Conservation (phyloP, 1,284 basidiomycete species). For the Trichosporon inkin region DNA sequence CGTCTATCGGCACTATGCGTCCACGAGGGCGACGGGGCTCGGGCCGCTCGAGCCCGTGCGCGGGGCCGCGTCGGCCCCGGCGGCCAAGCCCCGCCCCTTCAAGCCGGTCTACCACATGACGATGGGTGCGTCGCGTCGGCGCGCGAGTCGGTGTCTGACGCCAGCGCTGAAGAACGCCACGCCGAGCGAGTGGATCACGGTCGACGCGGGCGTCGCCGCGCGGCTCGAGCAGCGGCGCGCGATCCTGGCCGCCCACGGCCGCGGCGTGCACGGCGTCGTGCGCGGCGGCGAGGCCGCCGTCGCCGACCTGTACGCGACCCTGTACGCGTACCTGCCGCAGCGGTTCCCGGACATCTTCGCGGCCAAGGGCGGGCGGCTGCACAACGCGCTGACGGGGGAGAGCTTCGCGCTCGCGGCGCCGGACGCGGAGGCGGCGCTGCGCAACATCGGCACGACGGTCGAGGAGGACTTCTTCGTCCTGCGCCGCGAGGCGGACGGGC, state of each 20-base stretch:
- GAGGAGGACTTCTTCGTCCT: slow-evolving; percentile 23
- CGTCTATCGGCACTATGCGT: background rate
- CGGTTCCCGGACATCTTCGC: slow-evolving; percentile 17
- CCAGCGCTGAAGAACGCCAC: slow-evolving; percentile 13
- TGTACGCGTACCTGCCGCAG: slow-evolving; percentile 10
- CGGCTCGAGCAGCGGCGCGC: slow-evolving; percentile 11
- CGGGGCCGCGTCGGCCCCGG: background rate
- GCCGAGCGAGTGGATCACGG: slow-evolving; percentile 16
- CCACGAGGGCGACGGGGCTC: background rate
- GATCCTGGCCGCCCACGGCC: background rate
- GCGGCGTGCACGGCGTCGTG: slow-evolving; percentile 15
- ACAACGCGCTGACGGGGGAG: slow-evolving; percentile 13
- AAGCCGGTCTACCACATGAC: slow-evolving; percentile 25
- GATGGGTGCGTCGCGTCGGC: slow-evolving; percentile 11
- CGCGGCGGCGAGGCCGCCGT: slow-evolving; percentile 15
- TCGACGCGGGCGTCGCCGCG: slow-evolving; percentile 13
- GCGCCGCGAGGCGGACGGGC: background rate
- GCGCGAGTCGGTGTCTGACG: background rate
- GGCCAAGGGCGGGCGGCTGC: background rate
- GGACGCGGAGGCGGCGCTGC: slow-evolving; percentile 3
- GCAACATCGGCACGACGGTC: slow-evolving; percentile 14
- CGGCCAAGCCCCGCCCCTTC: slow-evolving; percentile 19
- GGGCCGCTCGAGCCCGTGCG: background rate
- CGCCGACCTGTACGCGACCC: slow-evolving; percentile 13
- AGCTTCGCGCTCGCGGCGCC: background rate